Percentiles rank a stretch among this genome's conserved stretches.
phyloP scores from a whole-genome alignment of 371 early-diverging fungal genomes.

The Neoconidiobolus thromboides region DNA sequence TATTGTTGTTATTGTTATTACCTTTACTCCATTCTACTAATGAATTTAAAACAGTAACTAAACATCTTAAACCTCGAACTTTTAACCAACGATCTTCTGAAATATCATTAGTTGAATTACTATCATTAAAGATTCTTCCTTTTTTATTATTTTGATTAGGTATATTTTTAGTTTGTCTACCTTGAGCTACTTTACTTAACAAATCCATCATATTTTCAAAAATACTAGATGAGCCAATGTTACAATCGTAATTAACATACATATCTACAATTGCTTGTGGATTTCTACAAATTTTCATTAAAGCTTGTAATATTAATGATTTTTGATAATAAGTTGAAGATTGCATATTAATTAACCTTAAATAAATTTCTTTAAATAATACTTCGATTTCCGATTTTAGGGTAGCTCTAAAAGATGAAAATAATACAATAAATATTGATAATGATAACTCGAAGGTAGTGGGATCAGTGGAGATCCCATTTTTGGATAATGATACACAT shows the following conservation, averaged over 20 bases:
- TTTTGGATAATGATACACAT: constrained; percentile 35
- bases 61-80: background rate
- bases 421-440: constrained; percentile 57
- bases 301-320: constrained; percentile 21
- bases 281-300: constrained; percentile 36
- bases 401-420: constrained; percentile 42
- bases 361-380: constrained; percentile 47
- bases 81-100: constrained; percentile 2
- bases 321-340: constrained; percentile 24
- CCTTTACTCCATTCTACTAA: constrained; percentile 4
- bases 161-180: constrained; percentile 16
- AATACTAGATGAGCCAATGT: constrained; percentile 23
- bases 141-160: constrained; percentile 21
- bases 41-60: constrained; percentile 4
- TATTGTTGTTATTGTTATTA: background rate
- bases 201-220: constrained; percentile 12
- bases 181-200: constrained; percentile 3
- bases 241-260: constrained; percentile 92
- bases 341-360: constrained; percentile 48
- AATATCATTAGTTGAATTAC: background rate
- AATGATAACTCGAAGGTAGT: constrained; percentile 68
- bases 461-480: constrained; percentile 38
- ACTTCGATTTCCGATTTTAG: constrained; percentile 63
- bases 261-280: constrained; percentile 82
- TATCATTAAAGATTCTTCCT: constrained; percentile 20